Conservation (phyloP, 2,329 filamentous ascomycete genomes). For the Pochonia chlamydosporia region DNA sequence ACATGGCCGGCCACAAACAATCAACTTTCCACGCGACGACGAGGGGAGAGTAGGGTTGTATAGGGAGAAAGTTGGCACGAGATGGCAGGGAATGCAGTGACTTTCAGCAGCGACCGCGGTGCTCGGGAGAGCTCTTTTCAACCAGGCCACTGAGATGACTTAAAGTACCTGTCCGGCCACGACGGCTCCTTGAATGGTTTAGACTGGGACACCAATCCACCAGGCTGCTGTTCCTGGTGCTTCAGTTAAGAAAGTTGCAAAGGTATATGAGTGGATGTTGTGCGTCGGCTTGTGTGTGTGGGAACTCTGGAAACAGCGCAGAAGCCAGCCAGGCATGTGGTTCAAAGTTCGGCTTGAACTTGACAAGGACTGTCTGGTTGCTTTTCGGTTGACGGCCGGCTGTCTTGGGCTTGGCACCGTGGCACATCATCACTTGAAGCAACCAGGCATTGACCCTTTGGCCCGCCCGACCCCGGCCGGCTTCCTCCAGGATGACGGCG, state of each 20-base stretch:
- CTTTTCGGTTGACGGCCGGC: too few relatives aligned
- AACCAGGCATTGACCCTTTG: conserved; percentile 3
- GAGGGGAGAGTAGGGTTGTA: not conserved
- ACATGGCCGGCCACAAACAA: conserved; percentile 25
- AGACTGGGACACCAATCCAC: not conserved
- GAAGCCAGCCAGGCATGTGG: too few relatives aligned
- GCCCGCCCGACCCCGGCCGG: not conserved
- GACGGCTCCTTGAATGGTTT: not conserved
- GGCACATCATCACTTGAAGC: too few relatives aligned
- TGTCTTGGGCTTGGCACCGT: too few relatives aligned
- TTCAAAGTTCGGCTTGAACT: too few relatives aligned
- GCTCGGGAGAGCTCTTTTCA: not conserved
- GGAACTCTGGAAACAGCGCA: too few relatives aligned
- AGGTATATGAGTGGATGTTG: too few relatives aligned
- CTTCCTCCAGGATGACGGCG: not conserved
- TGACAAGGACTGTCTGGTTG: too few relatives aligned
- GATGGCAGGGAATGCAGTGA: not conserved
- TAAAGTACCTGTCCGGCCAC: not conserved
- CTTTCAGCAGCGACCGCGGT: conserved; percentile 5
- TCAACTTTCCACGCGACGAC: not conserved
- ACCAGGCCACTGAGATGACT: not conserved
- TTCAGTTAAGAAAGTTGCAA: too few relatives aligned
- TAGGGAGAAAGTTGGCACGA: not conserved
- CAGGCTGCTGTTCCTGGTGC: not conserved
- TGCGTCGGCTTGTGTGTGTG: too few relatives aligned